A percentile compares a stretch with the other conserved stretches of the same genome.
These are phyloP conservation scores for Magnolia kwangsiensis DNA, from an alignment of 164 flowering plant species.

Conservation along the genomic window DNA sequence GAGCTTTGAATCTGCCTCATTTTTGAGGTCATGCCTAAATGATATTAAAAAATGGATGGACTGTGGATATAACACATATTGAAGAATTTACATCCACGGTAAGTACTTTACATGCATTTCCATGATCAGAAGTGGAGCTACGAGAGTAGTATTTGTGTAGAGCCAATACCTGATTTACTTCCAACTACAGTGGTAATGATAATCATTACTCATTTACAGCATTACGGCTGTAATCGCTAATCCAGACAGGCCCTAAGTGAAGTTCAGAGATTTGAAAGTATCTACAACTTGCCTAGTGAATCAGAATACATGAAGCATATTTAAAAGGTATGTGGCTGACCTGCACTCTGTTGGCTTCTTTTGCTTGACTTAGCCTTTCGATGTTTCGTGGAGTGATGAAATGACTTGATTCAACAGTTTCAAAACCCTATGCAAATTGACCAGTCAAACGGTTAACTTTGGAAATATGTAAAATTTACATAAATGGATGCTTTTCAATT, in stretches of 20 bases:
- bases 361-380: constrained; percentile 85
- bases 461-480: neutral
- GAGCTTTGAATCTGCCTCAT: too few relatives aligned
- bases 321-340: constrained; percentile 26
- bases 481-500: neutral
- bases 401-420: constrained; percentile 61
- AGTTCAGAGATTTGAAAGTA: neutral
- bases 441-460: neutral
- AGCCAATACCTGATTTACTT: too few relatives aligned
- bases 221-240: neutral
- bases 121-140: too few relatives aligned
- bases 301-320: neutral
- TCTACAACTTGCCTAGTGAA: neutral
- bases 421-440: constrained; percentile 58
- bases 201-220: too few relatives aligned
- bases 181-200: too few relatives aligned
- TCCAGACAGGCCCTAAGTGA: neutral
- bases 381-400: constrained; percentile 76
- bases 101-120: too few relatives aligned
- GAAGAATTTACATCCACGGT: too few relatives aligned
- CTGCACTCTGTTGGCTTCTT: constrained; percentile 87
- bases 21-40: too few relatives aligned
- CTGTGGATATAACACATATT: too few relatives aligned
- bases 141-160: too few relatives aligned
- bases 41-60: too few relatives aligned